Base-by-base conservation (phyloP, 495 filamentous ascomycete species). In the Tuber melanosporum region DNA sequence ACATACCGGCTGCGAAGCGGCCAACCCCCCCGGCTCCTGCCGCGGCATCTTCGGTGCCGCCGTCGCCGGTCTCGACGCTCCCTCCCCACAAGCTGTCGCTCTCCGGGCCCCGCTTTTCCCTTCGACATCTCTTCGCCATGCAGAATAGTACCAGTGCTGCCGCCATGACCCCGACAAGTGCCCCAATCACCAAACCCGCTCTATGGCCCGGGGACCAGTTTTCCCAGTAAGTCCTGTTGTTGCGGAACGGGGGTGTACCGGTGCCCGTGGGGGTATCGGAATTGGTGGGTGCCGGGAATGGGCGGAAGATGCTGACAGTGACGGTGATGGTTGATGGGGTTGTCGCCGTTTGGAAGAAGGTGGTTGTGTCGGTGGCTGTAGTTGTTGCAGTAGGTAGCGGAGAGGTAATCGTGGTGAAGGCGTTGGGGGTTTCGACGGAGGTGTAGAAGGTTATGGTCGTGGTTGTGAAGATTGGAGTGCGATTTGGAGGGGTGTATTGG, bases 151-250 rank as follows among this genome's bases (percentile, higher is more conserved):
- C 41, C 47, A 52, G 20, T 43, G 39, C 26, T 19, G 36, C 70
- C 15, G 49, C 70, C 20, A 70, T 36, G 45, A 12, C 44, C 0
- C 74, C 49, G 66, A 10, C 42, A 4, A 77, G 26, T 32, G 19
- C 2, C 41, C 71, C 52, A 5, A 74, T 22, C 8, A 70, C 20
- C 32, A 74, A 22, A 15, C 75, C 75, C 7, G 43, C 75, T 70
- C 42, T 77, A 70, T 52, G 75, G 9, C 26, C 71, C 9, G 75
- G 71, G 12, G 75, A 69, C 75, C 75, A 77, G 15, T 42, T n/a
- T 39, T 70, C 4, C 75, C 75, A 70, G n/a, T 41, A 41, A 10
- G 46, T 44, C 17, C 71, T 36, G 42, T 32, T 66, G 57, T 66
- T 32, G 57, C 57, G n/a, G 12, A 32, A 66, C 12, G 57, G 9